phyloP scores from a whole-genome alignment of 2,329 filamentous ascomycete genomes.

The Endoconidiophora laricicola region DNA sequence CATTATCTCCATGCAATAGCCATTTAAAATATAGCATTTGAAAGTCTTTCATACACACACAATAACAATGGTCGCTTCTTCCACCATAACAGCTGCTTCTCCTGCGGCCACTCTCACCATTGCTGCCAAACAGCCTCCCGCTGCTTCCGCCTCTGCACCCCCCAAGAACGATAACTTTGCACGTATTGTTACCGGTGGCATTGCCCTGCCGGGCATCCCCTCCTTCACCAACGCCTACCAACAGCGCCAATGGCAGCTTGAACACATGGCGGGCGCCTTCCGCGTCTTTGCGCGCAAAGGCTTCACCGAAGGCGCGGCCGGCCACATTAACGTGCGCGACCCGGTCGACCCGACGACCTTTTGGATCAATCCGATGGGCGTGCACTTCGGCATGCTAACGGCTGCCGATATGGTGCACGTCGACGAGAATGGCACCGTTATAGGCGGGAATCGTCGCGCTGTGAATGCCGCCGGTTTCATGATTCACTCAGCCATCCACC shows the following conservation, averaged over 20 bases:
- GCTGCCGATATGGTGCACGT: slow-evolving; percentile 46
- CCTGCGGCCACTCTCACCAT: not conserved
- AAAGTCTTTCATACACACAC: not conserved
- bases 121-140: not conserved
- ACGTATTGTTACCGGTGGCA: slow-evolving; percentile 7
- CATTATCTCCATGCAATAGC: not conserved
- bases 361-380: slow-evolving; percentile 49
- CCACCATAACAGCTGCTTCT: slow-evolving; percentile 2
- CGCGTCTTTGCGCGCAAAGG: slow-evolving; percentile 30
- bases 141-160: not conserved
- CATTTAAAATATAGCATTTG: not conserved
- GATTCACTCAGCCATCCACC: slow-evolving; percentile 44
- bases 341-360: slow-evolving; percentile 41
- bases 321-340: slow-evolving; percentile 48
- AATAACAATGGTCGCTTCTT: slow-evolving; percentile 4
- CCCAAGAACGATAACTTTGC: slow-evolving; percentile 8
- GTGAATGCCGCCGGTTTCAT: slow-evolving; percentile 48
- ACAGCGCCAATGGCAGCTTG: slow-evolving; percentile 21
- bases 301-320: slow-evolving; percentile 43
- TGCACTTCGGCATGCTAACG: slow-evolving; percentile 44
- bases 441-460: slow-evolving; percentile 37
- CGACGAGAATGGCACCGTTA: slow-evolving; percentile 39
- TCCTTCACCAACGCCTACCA: slow-evolving; percentile 14
- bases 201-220: slow-evolving; percentile 8
- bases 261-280: slow-evolving; percentile 30